These are phyloP conservation scores for Proliferodiscus dingleyae DNA, from an alignment of 2,329 filamentous ascomycete species.

Conservation along the genomic window DNA sequence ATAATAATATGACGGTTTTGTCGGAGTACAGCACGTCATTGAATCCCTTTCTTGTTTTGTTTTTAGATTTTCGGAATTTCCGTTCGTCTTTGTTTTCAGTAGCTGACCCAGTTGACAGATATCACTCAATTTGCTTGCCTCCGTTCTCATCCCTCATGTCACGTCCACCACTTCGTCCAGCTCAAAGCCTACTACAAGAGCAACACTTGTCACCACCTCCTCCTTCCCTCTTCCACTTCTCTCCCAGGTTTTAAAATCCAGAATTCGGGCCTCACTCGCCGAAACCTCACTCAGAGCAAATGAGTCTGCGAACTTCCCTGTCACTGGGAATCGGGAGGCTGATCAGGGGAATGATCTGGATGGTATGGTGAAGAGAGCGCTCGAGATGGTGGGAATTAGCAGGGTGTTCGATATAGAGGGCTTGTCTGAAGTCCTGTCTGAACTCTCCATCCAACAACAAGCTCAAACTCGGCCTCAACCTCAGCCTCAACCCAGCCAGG, in stretches of 20 bases:
- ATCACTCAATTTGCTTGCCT: constrained; percentile 25
- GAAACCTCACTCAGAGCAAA: background rate
- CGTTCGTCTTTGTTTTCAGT: no score
- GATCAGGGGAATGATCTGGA: background rate
- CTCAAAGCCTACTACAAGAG: constrained; percentile 7
- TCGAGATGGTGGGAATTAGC: constrained; percentile 50
- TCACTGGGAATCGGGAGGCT: background rate
- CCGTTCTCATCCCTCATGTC: constrained; percentile 18
- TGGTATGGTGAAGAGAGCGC: constrained; percentile 13
- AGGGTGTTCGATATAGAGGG: constrained; percentile 56
- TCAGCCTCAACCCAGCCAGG: no score
- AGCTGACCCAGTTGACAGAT: constrained; percentile 14
- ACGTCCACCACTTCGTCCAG: background rate
- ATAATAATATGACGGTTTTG: no score
- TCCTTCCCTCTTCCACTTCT: constrained; percentile 27
- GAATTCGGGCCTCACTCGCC: constrained; percentile 8
- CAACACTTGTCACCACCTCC: constrained; percentile 27
- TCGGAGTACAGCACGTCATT: no score
- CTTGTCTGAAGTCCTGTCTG: constrained; percentile 50
- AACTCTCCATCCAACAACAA: constrained; percentile 33
- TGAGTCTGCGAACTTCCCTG: constrained; percentile 7
- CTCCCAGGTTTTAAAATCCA: constrained; percentile 22
- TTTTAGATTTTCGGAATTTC: no score
- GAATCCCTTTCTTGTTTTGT: no score
- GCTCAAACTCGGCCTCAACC: background rate